These are phyloP conservation scores for Penicillium sp. DNA, from an alignment of 2,329 filamentous ascomycete species.

Conservation along the genomic window DNA sequence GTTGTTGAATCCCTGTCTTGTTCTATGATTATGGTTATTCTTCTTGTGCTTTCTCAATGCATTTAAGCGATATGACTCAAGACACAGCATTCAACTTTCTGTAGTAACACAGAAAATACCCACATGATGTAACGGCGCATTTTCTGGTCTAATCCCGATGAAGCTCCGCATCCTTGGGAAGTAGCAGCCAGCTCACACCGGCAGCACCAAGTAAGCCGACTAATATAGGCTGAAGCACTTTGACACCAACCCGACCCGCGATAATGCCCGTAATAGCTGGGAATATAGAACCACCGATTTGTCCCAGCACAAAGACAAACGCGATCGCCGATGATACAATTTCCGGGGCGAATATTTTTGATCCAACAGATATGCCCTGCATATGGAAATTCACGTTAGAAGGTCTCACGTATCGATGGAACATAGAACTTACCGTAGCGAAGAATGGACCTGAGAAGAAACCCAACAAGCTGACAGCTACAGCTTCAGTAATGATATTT, in stretches of 20 bases:
- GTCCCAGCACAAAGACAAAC: conserved; percentile 60
- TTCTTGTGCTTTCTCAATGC: background rate
- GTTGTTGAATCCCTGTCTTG: background rate
- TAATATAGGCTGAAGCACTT: conserved; percentile 54
- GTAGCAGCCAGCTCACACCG: conserved; percentile 49
- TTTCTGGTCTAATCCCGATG: conserved; percentile 20
- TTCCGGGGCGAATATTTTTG: conserved; percentile 52
- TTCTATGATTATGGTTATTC: background rate
- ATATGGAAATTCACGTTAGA: background rate
- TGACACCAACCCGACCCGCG: conserved; percentile 47
- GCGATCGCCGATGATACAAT: conserved; percentile 52
- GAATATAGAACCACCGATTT: conserved; percentile 57
- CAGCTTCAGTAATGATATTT: conserved; percentile 51
- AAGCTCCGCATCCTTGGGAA: conserved; percentile 23
- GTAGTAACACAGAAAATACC: background rate
- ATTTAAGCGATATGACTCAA: background rate
- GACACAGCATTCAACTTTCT: background rate
- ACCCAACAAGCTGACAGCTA: conserved; percentile 56
- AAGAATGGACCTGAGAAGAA: conserved; percentile 62
- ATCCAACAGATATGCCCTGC: conserved; percentile 51
- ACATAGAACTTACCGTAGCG: conserved; percentile 46
- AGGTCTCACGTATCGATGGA: background rate
- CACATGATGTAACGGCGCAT: background rate
- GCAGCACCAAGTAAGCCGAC: conserved; percentile 50
- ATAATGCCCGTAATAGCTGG: conserved; percentile 58